Evolutionary conservation across 2,329 filamentous ascomycete genomes (phyloP), one percentile per base, ranked within the genome.

Genomic region (Stachybotrys elegans): DNA sequence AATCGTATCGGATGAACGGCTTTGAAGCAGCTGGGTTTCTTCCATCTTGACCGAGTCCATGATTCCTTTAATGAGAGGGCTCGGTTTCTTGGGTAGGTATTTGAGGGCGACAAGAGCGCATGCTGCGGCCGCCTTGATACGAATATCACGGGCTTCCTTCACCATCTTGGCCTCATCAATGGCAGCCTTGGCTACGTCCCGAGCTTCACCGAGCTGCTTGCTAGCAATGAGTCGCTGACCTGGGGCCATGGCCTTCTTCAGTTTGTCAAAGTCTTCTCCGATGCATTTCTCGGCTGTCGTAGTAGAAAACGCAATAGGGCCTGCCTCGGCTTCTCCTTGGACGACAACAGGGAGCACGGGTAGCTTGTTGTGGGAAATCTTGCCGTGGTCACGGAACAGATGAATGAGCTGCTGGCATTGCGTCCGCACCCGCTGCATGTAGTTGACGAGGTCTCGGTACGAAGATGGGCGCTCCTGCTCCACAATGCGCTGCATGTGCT

Each of bases 1-100:
- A 42, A 98, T 86, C 4, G 90, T 91, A 13, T 79, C 81, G 2
- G 91, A 88, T 22, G 92, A 95, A 20, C 92, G 86, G 54, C 80
- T 81, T 62, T 98, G 93, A 2, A 98, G 73, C 52, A 93, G 88
- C 22, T 85, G 68, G 57, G 94, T 97, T 56, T 96, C 93, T 61
- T 98, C 94, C 29, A 83, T 84, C 67, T 97, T 98, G 59, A 98
- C 80, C 57, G 92, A 97, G 63, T 98, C 93, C 93, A 98, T 98
- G 66, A 98, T 87, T 3, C 84, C 88, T 67, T 95, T 96, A 68
- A 98, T 98, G 12, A 95, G 81, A 16, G 84, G 80, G 49, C 88
- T 90, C 9, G 92, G 90, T 62, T 95, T 97, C 78, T 95, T 97
- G 0, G 94, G 92, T 9, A 96, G 76, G 22, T 86, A 77, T 46